Percentiles rank a stretch among this genome's conserved stretches.
Conservation (phyloP, 176 grass and related monocot genomes). For the Juncus effusus region DNA sequence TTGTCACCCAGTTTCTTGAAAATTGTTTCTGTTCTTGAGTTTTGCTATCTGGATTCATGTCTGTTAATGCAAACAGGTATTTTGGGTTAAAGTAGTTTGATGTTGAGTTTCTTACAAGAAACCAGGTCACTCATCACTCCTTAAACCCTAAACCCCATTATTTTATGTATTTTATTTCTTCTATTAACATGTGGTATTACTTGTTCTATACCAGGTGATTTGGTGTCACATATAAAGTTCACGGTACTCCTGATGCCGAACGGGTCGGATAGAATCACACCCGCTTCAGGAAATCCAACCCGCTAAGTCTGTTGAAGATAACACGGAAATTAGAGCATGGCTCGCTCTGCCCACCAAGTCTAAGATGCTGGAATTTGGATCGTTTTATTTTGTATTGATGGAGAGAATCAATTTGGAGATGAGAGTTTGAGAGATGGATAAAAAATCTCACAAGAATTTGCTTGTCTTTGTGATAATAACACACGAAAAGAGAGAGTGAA, state of each 20-base stretch:
- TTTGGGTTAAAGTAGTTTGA: too few relatives aligned
- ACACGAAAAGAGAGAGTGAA: too few relatives aligned
- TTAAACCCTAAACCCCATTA: background rate
- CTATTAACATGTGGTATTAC: constrained; percentile 11
- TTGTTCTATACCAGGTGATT: constrained; percentile 46
- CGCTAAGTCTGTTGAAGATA: constrained; percentile 52
- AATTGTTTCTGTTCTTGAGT: too few relatives aligned
- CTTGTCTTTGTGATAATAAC: too few relatives aligned
- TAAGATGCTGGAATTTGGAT: too few relatives aligned
- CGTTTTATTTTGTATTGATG: too few relatives aligned
- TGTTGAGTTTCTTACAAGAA: constrained; percentile 71
- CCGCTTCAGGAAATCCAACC: constrained; percentile 53
- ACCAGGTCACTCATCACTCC: constrained; percentile 44
- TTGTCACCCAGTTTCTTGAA: too few relatives aligned
- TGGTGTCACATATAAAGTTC: constrained; percentile 97
- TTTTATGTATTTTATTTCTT: background rate
- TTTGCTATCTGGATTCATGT: too few relatives aligned
- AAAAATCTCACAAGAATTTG: too few relatives aligned
- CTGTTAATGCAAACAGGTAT: too few relatives aligned
- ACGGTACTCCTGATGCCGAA: constrained; percentile 93
- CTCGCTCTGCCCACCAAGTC: constrained; percentile 85
- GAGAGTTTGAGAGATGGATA: too few relatives aligned
- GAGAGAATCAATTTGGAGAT: too few relatives aligned
- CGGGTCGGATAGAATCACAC: constrained; percentile 78
- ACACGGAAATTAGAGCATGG: constrained; percentile 87